phyloP scores from a whole-genome alignment of 2,329 filamentous ascomycete genomes.

The Neocucurbitaria cava region DNA sequence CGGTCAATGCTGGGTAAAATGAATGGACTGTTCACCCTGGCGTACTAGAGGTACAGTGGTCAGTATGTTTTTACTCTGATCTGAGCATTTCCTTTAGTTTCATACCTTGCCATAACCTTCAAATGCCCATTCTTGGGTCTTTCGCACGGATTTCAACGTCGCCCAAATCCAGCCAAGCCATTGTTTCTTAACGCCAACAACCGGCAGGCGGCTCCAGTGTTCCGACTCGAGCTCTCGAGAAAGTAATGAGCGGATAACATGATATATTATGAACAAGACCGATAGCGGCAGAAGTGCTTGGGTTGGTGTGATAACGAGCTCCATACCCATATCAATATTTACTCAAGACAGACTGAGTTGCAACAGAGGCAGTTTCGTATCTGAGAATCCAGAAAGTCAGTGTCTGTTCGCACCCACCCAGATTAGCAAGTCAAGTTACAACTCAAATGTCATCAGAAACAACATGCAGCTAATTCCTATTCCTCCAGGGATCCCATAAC shows the following conservation, averaged over 20 bases:
- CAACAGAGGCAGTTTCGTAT: not conserved
- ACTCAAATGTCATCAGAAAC: not conserved
- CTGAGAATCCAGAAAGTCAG: not conserved
- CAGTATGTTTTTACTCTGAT: not conserved
- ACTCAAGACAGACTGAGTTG: not conserved
- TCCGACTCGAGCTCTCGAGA: conserved; percentile 13
- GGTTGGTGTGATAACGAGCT: conserved; percentile 20
- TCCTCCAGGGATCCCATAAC: conserved; percentile 5
- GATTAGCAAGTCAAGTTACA: not conserved
- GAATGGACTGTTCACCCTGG: conserved; percentile 13
- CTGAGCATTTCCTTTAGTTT: not conserved
- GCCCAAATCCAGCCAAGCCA: conserved; percentile 19
- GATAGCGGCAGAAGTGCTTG: conserved; percentile 19
- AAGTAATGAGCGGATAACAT: conserved; percentile 14
- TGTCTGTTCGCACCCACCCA: not conserved
- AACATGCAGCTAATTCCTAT: not conserved
- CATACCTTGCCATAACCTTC: not conserved
- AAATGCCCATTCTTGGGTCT: not conserved
- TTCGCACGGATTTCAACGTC: not conserved
- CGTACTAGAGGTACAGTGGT: conserved; percentile 1
- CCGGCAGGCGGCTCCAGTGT: conserved; percentile 16
- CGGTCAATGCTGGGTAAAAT: conserved; percentile 21
- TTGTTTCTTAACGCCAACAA: conserved; percentile 15
- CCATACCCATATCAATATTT: conserved; percentile 4
- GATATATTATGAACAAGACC: conserved; percentile 15